Conservation (phyloP, 495 filamentous ascomycete species). For the Annulohypoxylon stygium region DNA sequence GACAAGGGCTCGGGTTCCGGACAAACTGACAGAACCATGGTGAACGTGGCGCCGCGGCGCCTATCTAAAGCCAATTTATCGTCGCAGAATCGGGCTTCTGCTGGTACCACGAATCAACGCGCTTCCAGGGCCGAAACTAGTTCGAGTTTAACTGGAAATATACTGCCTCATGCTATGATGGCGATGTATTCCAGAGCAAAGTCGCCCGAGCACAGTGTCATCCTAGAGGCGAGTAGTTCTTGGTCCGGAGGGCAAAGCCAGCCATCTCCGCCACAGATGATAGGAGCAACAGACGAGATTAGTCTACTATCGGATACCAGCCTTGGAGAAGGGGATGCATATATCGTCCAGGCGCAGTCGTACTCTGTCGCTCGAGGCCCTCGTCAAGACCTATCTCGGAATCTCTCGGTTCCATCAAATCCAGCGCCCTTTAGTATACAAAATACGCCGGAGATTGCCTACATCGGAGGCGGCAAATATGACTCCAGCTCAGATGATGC, state of each 20-base stretch:
- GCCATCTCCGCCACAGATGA: slow-evolving; percentile 32
- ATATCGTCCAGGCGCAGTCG: slow-evolving; percentile 41
- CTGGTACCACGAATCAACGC: slow-evolving; percentile 30
- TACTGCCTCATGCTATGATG: slow-evolving; percentile 41
- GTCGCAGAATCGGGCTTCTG: slow-evolving; percentile 4
- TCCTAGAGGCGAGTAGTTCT: slow-evolving; percentile 34
- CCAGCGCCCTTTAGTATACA: slow-evolving; percentile 49
- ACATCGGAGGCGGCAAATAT: slow-evolving; percentile 37
- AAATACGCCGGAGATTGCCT: slow-evolving; percentile 51
- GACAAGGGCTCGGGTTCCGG: slow-evolving; percentile 9
- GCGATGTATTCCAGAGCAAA: slow-evolving; percentile 40
- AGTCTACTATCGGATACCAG: slow-evolving; percentile 52
- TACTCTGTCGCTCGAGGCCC: slow-evolving; percentile 25
- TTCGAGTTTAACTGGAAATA: slow-evolving; percentile 22
- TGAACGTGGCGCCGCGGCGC: slow-evolving; percentile 38
- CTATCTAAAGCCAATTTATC: slow-evolving; percentile 16
- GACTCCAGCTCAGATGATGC: slow-evolving; percentile 40
- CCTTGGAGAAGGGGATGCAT: slow-evolving; percentile 42
- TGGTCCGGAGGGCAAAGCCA: slow-evolving; percentile 23
- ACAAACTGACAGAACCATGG: slow-evolving; percentile 37
- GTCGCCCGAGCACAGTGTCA: slow-evolving; percentile 35
- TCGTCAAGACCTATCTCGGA: slow-evolving; percentile 40
- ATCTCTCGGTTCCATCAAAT: slow-evolving; percentile 50
- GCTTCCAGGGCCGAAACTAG: slow-evolving; percentile 19
- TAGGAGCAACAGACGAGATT: slow-evolving; percentile 39